Evolutionary conservation across 352 stramenopile species (phyloP).

Genomic region (Pythium volutum): DNA sequence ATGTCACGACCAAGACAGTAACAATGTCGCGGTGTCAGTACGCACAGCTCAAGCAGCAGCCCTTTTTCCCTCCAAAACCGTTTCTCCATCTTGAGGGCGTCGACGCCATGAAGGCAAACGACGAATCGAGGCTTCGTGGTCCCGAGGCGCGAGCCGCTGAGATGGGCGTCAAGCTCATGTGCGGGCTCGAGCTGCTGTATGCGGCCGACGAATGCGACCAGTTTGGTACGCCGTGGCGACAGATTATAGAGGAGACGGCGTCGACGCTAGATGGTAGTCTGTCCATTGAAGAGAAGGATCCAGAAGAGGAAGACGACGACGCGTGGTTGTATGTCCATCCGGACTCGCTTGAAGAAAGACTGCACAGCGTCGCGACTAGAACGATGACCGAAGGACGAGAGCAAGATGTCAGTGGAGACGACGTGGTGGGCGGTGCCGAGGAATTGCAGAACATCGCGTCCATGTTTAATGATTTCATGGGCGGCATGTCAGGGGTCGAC

Average conservation of each 20-base stretch:
- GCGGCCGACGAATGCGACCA: slow-evolving; percentile 41
- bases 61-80: slow-evolving; percentile 59
- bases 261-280: not conserved
- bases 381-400: not conserved
- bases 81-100: slow-evolving; percentile 32
- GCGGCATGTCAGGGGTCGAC: slow-evolving; percentile 55
- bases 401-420: slow-evolving; percentile 4
- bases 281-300: not conserved
- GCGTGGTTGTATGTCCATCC: slow-evolving; percentile 77
- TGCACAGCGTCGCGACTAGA: slow-evolving; percentile 26
- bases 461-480: slow-evolving; percentile 78
- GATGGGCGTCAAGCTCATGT: slow-evolving; percentile 74
- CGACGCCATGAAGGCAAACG: not conserved
- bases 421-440: slow-evolving; percentile 38
- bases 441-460: slow-evolving; percentile 65
- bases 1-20: slow-evolving; percentile 29
- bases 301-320: slow-evolving; percentile 45
- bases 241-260: slow-evolving; percentile 34
- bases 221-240: slow-evolving; percentile 35
- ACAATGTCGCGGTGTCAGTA: slow-evolving; percentile 82
- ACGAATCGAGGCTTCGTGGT: slow-evolving; percentile 1
- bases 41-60: slow-evolving; percentile 77
- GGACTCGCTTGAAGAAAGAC: slow-evolving; percentile 66
- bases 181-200: slow-evolving; percentile 74
- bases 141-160: slow-evolving; percentile 39